phyloP scores from a whole-genome alignment of 23 red algal genomes.

The Gracilaria caudata region DNA sequence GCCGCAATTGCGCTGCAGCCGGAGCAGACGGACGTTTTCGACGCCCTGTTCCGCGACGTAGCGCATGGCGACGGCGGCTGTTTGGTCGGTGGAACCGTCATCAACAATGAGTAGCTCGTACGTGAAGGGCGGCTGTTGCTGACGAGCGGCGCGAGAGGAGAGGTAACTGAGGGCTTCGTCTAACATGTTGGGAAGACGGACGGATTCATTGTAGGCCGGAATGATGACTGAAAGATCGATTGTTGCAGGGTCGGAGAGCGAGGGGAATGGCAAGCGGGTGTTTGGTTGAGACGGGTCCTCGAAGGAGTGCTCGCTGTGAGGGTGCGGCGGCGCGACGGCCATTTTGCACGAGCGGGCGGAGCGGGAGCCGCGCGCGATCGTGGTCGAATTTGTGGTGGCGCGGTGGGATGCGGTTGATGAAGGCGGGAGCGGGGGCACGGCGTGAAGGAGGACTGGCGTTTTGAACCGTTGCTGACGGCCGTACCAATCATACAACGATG shows the following conservation, averaged over 20 bases:
- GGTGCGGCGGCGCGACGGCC: not conserved
- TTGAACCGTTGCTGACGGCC: not conserved
- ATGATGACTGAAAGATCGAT: slow-evolving; percentile 77
- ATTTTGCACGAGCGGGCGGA: not conserved
- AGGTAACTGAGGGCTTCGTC: slow-evolving; percentile 80
- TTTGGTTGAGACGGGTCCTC: slow-evolving; percentile 9
- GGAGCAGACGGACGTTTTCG: slow-evolving; percentile 73
- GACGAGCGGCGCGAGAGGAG: slow-evolving; percentile 8
- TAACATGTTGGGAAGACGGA: slow-evolving; percentile 80
- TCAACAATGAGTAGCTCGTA: slow-evolving; percentile 93
- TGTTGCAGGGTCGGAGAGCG: not conserved
- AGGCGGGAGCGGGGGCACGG: not conserved
- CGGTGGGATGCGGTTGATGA: no score
- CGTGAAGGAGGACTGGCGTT: not conserved
- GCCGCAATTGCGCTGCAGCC: slow-evolving; percentile 66
- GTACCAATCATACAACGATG: not conserved
- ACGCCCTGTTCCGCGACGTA: slow-evolving; percentile 38
- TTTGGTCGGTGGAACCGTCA: slow-evolving; percentile 89
- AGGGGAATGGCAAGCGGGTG: slow-evolving; percentile 11
- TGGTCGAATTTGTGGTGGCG: no score
- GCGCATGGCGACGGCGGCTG: slow-evolving; percentile 50
- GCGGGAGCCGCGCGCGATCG: not conserved
- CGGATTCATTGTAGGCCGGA: slow-evolving; percentile 95
- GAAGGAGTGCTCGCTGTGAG: slow-evolving; percentile 19
- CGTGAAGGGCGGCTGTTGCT: slow-evolving; percentile 42